These are phyloP conservation scores for Ophiostoma populinum DNA, from an alignment of 2,329 filamentous ascomycete genomes.

Conservation along the genomic window DNA sequence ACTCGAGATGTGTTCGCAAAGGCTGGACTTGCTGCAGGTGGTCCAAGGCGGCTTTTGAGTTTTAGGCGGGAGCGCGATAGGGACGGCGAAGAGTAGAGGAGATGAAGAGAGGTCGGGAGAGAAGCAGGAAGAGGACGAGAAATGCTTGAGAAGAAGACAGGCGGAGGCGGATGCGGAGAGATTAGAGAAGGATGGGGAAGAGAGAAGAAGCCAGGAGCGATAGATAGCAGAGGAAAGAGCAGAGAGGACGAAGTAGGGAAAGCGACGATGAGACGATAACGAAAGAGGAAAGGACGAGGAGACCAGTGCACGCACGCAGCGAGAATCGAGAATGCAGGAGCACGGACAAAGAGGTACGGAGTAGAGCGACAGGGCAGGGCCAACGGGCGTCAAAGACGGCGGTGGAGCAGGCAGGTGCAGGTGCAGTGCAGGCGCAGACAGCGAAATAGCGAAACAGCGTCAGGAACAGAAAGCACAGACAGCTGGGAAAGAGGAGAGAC, in stretches of 20 bases:
- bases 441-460: slow-evolving; percentile 11
- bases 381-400: slow-evolving; percentile 11
- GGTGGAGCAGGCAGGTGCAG: slow-evolving; percentile 3
- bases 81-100: slow-evolving; percentile 15
- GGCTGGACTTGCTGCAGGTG: too few species aligned
- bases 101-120: slow-evolving; percentile 17
- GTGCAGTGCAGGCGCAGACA: background rate
- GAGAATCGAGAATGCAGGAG: slow-evolving; percentile 13
- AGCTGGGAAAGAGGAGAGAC: background rate
- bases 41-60: too few species aligned
- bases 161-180: slow-evolving; percentile 4
- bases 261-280: slow-evolving; percentile 13
- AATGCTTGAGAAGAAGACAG: too few species aligned
- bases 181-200: slow-evolving; percentile 1
- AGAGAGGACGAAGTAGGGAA: slow-evolving; percentile 13
- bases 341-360: slow-evolving; percentile 14
- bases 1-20: too few species aligned
- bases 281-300: slow-evolving; percentile 13
- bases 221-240: slow-evolving; percentile 7
- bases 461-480: slow-evolving; percentile 12
- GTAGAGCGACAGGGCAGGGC: slow-evolving; percentile 7
- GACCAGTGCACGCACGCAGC: too few species aligned
- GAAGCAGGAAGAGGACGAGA: background rate
- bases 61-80: too few species aligned
- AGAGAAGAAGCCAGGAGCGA: slow-evolving; percentile 2